A percentile compares a stretch with the other conserved stretches of the same genome.
Evolutionary conservation across 2,329 filamentous ascomycete species (phyloP).

Genomic region (Byssochlamys sp.): DNA sequence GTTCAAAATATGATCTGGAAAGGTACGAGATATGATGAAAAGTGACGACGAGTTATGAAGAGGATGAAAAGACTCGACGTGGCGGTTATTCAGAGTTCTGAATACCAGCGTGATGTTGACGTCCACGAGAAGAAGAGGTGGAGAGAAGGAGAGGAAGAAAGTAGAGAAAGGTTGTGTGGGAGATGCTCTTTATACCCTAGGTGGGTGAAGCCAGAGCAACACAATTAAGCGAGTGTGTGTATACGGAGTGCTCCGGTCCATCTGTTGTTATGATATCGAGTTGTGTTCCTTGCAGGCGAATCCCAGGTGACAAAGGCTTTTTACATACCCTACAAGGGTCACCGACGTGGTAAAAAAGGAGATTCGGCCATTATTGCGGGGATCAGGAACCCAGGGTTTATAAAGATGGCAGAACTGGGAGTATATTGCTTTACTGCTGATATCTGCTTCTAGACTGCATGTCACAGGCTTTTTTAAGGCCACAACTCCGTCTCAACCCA

Average conservation of each 20-base stretch:
- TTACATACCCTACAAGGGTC: not conserved
- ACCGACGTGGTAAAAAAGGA: not conserved
- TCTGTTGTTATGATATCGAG: not conserved
- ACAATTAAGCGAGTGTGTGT: not conserved
- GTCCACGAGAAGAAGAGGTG: not conserved
- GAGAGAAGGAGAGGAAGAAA: not conserved
- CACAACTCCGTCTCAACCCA: constrained; percentile 66
- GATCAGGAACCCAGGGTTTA: not conserved
- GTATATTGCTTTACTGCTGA: not conserved
- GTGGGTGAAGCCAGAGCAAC: not conserved
- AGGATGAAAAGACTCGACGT: not conserved
- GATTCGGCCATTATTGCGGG: not conserved
- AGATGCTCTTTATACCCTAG: not conserved
- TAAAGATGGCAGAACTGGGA: not conserved
- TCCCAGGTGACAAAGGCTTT: not conserved
- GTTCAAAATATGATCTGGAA: too few species aligned
- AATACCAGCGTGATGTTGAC: not conserved
- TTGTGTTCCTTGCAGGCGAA: not conserved
- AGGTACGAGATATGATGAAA: not conserved
- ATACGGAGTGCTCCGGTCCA: not conserved
- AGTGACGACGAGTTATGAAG: not conserved
- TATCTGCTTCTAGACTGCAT: not conserved
- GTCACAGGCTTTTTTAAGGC: constrained; percentile 34
- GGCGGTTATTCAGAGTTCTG: not conserved
- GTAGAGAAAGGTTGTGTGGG: not conserved